phyloP scores from a whole-genome alignment of 2,329 filamentous ascomycete genomes.

The Aspergillus fructus region DNA sequence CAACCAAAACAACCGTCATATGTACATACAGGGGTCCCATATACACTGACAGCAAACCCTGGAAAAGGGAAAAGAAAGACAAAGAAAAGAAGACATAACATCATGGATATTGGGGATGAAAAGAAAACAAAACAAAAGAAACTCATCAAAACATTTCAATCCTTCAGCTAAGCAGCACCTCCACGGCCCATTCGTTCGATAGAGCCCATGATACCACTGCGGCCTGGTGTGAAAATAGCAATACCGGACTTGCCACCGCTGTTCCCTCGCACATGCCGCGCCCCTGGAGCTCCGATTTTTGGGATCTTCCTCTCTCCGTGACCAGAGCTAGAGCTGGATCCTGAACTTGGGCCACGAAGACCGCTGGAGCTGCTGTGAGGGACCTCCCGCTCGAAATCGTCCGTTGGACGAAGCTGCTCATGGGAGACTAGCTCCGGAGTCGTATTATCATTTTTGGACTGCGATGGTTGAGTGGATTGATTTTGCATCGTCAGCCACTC shows the following conservation, averaged over 20 bases:
- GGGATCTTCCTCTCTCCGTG: constrained; percentile 30
- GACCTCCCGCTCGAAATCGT: constrained; percentile 23
- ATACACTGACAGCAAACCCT: background rate
- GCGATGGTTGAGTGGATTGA: constrained; percentile 12
- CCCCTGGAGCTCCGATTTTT: constrained; percentile 29
- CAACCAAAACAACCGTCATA: background rate
- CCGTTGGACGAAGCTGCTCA: constrained; percentile 15
- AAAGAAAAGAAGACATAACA: background rate
- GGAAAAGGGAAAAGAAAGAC: background rate
- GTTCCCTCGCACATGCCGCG: constrained; percentile 33
- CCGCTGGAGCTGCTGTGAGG: constrained; percentile 28
- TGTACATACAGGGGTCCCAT: background rate
- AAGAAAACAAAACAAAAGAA: background rate
- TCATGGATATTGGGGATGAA: background rate
- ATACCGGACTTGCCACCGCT: constrained; percentile 39
- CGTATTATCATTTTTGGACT: constrained; percentile 7
- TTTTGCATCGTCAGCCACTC: constrained; percentile 45
- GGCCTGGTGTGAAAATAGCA: constrained; percentile 41
- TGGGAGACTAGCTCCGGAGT: constrained; percentile 11
- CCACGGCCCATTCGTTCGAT: constrained; percentile 81
- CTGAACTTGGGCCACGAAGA: constrained; percentile 31
- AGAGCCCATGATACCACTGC: constrained; percentile 77
- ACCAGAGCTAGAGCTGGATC: constrained; percentile 18
- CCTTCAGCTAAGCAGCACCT: constrained; percentile 9
- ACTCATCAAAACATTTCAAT: background rate